Evolutionary conservation across 768 basidiomycete species (phyloP).

Genomic region (Agrocybe pediades): DNA sequence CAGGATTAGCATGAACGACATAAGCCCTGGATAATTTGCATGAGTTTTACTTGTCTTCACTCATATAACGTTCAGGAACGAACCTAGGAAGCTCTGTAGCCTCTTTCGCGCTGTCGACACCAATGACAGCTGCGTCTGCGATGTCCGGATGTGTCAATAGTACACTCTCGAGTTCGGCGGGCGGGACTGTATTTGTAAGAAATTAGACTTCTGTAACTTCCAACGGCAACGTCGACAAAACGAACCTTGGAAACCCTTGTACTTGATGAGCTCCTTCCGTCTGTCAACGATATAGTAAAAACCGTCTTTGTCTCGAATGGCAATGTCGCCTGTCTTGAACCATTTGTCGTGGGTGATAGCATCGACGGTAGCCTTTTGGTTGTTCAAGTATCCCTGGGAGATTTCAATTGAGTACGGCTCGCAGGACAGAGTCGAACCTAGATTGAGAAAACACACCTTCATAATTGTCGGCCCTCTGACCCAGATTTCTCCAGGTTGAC

Average conservation of each 20-base stretch:
- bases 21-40: conserved; percentile 46
- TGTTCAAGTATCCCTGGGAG: conserved; percentile 72
- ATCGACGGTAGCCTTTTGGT: conserved; percentile 66
- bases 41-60: too few species aligned
- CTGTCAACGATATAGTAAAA: conserved; percentile 77
- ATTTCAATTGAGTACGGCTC: neutral
- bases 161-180: conserved; percentile 82
- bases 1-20: conserved; percentile 53
- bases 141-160: conserved; percentile 76
- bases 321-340: conserved; percentile 92
- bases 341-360: conserved; percentile 74
- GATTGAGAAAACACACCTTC: conserved; percentile 52
- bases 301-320: conserved; percentile 63
- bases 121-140: conserved; percentile 82
- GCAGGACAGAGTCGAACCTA: neutral
- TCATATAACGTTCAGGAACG: too few species aligned
- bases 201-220: neutral
- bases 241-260: conserved; percentile 82
- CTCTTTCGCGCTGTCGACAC: conserved; percentile 62
- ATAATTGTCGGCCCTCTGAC: conserved; percentile 76
- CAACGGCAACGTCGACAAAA: neutral
- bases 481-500: conserved; percentile 81
- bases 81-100: conserved; percentile 84
- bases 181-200: conserved; percentile 58
- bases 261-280: conserved; percentile 75